phyloP scores from a whole-genome alignment of 441 rosid genomes.

The Lepidium campestre region DNA sequence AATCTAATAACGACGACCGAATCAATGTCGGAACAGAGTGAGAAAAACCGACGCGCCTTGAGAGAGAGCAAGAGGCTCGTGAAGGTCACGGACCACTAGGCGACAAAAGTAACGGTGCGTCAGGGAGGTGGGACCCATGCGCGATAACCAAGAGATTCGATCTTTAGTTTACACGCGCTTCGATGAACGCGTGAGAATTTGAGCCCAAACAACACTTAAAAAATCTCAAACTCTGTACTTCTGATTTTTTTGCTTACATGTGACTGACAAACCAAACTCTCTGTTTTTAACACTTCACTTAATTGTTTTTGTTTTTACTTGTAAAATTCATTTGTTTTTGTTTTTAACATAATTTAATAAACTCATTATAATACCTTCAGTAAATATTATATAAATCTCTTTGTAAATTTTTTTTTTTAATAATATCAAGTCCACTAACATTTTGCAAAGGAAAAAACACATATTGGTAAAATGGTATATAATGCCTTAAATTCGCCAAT shows the following conservation, averaged over 20 bases:
- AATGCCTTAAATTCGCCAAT: background rate
- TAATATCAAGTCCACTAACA: background rate
- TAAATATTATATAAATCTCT: background rate
- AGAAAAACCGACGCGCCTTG: slow-evolving; percentile 27
- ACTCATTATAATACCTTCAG: background rate
- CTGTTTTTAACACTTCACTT: slow-evolving; percentile 1
- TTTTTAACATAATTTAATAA: background rate
- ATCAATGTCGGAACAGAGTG: slow-evolving; percentile 27
- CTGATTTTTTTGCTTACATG: slow-evolving; percentile 20
- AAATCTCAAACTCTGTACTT: slow-evolving; percentile 13
- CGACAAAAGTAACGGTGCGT: slow-evolving; percentile 34
- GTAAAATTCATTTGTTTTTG: background rate
- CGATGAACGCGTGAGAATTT: slow-evolving; percentile 26
- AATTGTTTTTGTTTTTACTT: background rate
- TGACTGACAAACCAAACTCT: slow-evolving; percentile 24
- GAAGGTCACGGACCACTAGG: slow-evolving; percentile 32
- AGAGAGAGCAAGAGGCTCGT: slow-evolving; percentile 24
- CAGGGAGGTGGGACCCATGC: slow-evolving; percentile 23
- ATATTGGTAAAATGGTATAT: background rate
- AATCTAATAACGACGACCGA: slow-evolving; percentile 23
- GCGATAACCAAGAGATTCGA: slow-evolving; percentile 30
- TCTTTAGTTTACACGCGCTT: slow-evolving; percentile 17
- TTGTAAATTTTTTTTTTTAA: background rate
- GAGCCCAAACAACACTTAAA: slow-evolving; percentile 14
- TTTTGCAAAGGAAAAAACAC: background rate